Percentiles rank a stretch among this genome's conserved stretches.
Conservation (phyloP, 2,329 filamentous ascomycete species). For the Pleomassaria siparia region DNA sequence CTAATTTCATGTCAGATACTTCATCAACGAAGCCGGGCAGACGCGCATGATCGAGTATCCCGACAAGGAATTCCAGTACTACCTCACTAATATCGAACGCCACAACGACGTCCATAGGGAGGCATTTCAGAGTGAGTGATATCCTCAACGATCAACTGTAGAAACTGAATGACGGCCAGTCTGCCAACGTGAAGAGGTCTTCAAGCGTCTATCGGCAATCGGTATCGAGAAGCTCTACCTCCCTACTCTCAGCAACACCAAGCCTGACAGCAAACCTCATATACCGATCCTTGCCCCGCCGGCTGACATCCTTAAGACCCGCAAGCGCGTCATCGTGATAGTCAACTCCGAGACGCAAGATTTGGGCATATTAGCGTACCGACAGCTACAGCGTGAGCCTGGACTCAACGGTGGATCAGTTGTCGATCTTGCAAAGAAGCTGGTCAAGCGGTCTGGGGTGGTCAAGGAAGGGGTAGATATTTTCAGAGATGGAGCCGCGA, state of each 20-base stretch:
- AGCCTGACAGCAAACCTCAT: constrained; percentile 55
- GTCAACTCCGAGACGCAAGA: constrained; percentile 73
- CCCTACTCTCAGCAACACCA: constrained; percentile 54
- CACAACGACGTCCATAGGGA: constrained; percentile 72
- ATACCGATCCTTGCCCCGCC: constrained; percentile 68
- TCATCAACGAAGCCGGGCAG: constrained; percentile 73
- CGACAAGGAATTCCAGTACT: constrained; percentile 72
- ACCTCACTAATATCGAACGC: constrained; percentile 70
- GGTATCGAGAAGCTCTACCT: constrained; percentile 64
- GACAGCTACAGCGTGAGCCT: constrained; percentile 63
- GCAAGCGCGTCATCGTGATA: constrained; percentile 69
- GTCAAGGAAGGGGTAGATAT: constrained; percentile 12
- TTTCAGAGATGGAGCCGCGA: constrained; percentile 20
- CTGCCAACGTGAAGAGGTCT: constrained; percentile 63
- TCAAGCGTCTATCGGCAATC: constrained; percentile 61
- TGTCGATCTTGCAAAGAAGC: constrained; percentile 60
- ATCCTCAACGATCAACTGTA: not conserved
- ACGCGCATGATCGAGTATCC: constrained; percentile 70
- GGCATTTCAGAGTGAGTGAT: constrained; percentile 67
- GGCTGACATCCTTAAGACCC: constrained; percentile 52
- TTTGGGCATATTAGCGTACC: constrained; percentile 72
- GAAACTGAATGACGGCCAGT: constrained; percentile 47
- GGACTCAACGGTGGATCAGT: constrained; percentile 72
- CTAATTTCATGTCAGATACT: constrained; percentile 62
- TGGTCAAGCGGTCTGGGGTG: constrained; percentile 35